A percentile compares a stretch with the other conserved stretches of the same genome.
Conservation (phyloP, 129 eudicot genomes). For the Centrapalus pauciflorus region DNA sequence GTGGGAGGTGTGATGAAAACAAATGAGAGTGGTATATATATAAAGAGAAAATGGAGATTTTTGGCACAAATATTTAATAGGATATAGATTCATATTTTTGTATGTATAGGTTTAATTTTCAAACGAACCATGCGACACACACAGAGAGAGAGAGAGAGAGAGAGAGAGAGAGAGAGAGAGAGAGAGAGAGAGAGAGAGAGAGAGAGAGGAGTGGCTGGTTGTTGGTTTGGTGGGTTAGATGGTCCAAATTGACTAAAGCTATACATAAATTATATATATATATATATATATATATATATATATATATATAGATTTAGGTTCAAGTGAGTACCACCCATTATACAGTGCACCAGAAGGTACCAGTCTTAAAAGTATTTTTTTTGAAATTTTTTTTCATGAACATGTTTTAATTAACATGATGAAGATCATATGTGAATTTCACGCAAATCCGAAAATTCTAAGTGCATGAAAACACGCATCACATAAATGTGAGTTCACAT, state of each 20-base stretch:
- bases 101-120: conserved; percentile 16
- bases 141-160: not conserved
- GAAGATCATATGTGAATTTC: no score
- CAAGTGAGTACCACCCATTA: no score
- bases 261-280: no score
- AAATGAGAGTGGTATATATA: conserved; percentile 20
- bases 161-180: not conserved
- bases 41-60: not conserved
- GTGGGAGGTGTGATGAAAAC: conserved; percentile 17
- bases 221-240: conserved; percentile 15
- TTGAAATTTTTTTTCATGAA: no score
- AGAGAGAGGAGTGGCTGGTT: not conserved
- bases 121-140: not conserved
- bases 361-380: no score
- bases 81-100: conserved; percentile 3
- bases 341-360: no score
- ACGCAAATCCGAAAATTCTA: no score
- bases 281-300: no score
- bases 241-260: conserved; percentile 10
- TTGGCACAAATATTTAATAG: conserved; percentile 1
- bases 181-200: not conserved
- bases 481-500: no score
- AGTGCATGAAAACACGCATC: no score
- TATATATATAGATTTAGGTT: no score
- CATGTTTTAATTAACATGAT: no score